phyloP scores from a whole-genome alignment of 805 yeast genomes.

The Ogataea allantospora region DNA sequence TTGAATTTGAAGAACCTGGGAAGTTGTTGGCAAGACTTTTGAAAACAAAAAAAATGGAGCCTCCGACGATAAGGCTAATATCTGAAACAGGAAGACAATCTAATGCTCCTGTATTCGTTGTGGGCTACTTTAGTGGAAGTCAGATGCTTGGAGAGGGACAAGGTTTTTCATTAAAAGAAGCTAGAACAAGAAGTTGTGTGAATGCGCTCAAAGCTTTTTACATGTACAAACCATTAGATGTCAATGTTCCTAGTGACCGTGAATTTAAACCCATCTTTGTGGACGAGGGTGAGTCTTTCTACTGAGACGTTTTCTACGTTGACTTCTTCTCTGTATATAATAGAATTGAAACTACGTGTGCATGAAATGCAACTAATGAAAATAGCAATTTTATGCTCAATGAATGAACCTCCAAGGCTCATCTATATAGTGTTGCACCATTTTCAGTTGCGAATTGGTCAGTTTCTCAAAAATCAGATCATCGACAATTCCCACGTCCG shows the following conservation, averaged over 20 bases:
- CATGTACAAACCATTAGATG: conserved; percentile 76
- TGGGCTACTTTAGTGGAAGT: conserved; percentile 85
- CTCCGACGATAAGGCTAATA: conserved; percentile 77
- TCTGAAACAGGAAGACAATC: conserved; percentile 94
- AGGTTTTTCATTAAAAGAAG: conserved; percentile 87
- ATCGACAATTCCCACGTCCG: conserved; percentile 26
- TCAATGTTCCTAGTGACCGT: conserved; percentile 60
- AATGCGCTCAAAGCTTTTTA: conserved; percentile 90
- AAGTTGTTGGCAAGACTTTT: conserved; percentile 78
- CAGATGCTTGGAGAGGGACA: conserved; percentile 90
- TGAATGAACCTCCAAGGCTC: not conserved
- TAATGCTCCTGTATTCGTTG: conserved; percentile 79
- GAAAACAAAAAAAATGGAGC: conserved; percentile 66
- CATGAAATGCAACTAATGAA: not conserved
- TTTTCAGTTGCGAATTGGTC: conserved; percentile 42
- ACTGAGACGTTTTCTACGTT: conserved; percentile 10
- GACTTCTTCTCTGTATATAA: conserved; percentile 17
- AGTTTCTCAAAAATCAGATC: conserved; percentile 38
- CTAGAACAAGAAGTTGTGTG: conserved; percentile 88
- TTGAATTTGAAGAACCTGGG: conserved; percentile 81
- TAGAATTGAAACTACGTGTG: conserved; percentile 6
- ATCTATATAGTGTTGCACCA: conserved; percentile 45
- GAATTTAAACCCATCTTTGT: conserved; percentile 36
- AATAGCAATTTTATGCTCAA: not conserved
- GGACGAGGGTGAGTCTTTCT: conserved; percentile 38